Evolutionary conservation across 164 flowering plant species (phyloP).

Genomic region (Stephania yunnanensis): DNA sequence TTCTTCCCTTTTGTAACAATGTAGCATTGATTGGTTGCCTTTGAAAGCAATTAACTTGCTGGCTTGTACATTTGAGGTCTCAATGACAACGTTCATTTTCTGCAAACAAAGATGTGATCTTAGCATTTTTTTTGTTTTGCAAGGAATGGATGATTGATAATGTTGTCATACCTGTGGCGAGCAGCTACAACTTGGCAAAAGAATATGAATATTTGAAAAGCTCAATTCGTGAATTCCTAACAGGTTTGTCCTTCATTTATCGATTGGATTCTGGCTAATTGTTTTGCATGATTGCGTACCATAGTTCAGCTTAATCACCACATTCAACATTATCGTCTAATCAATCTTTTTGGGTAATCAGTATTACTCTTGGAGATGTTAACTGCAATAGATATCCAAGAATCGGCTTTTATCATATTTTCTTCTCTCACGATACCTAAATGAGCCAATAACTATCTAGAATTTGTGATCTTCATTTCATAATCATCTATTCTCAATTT

Average conservation of each 20-base stretch:
- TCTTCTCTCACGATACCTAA: neutral
- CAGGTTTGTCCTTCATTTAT: slow-evolving; percentile 43
- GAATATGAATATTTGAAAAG: slow-evolving; percentile 75
- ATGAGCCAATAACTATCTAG: neutral
- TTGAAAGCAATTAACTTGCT: neutral
- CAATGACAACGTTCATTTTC: neutral
- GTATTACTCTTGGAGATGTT: neutral
- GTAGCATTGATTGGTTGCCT: no score
- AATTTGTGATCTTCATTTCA: neutral
- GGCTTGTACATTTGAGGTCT: neutral
- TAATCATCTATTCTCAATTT: neutral
- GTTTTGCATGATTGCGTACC: neutral
- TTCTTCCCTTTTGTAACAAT: no score
- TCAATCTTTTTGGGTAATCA: neutral
- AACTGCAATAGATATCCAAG: neutral
- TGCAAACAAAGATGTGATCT: neutral
- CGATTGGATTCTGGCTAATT: neutral
- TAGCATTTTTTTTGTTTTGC: slow-evolving; percentile 14
- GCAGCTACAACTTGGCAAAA: slow-evolving; percentile 54
- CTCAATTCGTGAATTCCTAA: slow-evolving; percentile 63
- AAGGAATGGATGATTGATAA: slow-evolving; percentile 91
- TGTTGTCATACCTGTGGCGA: slow-evolving; percentile 81
- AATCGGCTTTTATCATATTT: neutral
- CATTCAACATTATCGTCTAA: neutral
- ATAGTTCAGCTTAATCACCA: neutral